phyloP scores from a whole-genome alignment of 371 early-diverging fungal species.

The Umbelopsis sp. region DNA sequence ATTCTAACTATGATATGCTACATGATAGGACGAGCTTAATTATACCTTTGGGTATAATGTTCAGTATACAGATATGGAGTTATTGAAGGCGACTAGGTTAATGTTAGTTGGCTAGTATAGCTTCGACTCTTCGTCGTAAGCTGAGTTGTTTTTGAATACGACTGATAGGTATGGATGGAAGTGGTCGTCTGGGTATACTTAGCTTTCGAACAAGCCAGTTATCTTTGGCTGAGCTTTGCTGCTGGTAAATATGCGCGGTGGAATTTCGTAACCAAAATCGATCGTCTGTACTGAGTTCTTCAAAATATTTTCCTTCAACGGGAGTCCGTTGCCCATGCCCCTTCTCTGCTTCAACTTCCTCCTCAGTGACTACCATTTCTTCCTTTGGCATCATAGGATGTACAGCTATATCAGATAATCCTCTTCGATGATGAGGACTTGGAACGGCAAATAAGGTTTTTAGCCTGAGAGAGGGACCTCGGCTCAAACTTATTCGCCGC shows the following conservation, averaged over 20 bases:
- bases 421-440: background rate
- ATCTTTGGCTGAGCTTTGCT: constrained; percentile 1
- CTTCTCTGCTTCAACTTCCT: background rate
- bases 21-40: background rate
- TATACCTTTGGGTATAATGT: background rate
- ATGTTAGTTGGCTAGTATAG: background rate
- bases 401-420: background rate
- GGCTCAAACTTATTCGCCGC: background rate
- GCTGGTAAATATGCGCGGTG: constrained; percentile 11
- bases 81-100: background rate
- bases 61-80: background rate
- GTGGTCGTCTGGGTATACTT: background rate
- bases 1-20: too few relatives aligned
- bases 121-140: background rate
- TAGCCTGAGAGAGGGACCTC: background rate
- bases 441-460: constrained; percentile 6
- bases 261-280: constrained; percentile 3
- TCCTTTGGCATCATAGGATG: background rate
- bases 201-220: constrained; percentile 8
- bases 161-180: background rate
- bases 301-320: background rate
- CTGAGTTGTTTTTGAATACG: background rate
- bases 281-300: constrained; percentile 3
- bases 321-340: background rate
- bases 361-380: background rate